Evolutionary conservation across 352 stramenopile genomes (phyloP).

Genomic region (Pythium rishiriense): DNA sequence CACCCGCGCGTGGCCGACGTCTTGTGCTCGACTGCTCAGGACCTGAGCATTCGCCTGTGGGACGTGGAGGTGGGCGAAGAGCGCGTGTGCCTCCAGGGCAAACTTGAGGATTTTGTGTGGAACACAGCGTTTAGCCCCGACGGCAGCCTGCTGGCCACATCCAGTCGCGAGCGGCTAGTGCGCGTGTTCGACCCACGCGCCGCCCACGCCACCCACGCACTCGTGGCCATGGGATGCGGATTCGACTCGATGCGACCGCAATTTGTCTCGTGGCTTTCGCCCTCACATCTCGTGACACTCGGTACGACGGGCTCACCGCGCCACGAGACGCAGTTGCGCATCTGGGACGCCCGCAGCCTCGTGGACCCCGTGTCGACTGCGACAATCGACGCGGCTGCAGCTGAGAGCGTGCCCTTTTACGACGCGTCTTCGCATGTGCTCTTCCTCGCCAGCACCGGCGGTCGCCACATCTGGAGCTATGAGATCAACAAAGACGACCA

Average conservation of each 20-base stretch:
- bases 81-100: slow-evolving; percentile 40
- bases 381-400: slow-evolving; percentile 40
- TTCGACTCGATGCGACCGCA: slow-evolving; percentile 71
- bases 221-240: slow-evolving; percentile 68
- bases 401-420: slow-evolving; percentile 53
- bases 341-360: slow-evolving; percentile 75
- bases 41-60: slow-evolving; percentile 75
- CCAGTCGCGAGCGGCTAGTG: slow-evolving; percentile 70
- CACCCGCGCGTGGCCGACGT: slow-evolving; percentile 64
- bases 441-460: slow-evolving; percentile 66
- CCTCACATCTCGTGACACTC: slow-evolving; percentile 37
- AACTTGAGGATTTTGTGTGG: slow-evolving; percentile 76
- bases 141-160: slow-evolving; percentile 60
- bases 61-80: slow-evolving; percentile 59
- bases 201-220: slow-evolving; percentile 31
- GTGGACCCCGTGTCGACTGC: slow-evolving; percentile 56
- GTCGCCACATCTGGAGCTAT: slow-evolving; percentile 74
- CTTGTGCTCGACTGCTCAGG: slow-evolving; percentile 54
- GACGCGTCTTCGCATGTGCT: slow-evolving; percentile 65
- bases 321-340: slow-evolving; percentile 66
- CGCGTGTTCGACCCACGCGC: slow-evolving; percentile 72
- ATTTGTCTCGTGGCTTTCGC: slow-evolving; percentile 61
- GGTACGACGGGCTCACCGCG: slow-evolving; percentile 54
- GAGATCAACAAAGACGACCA: slow-evolving; percentile 48
- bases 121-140: slow-evolving; percentile 74